phyloP scores from a whole-genome alignment of 148 eudicot species.

The Vaccinium vitisidaea region DNA sequence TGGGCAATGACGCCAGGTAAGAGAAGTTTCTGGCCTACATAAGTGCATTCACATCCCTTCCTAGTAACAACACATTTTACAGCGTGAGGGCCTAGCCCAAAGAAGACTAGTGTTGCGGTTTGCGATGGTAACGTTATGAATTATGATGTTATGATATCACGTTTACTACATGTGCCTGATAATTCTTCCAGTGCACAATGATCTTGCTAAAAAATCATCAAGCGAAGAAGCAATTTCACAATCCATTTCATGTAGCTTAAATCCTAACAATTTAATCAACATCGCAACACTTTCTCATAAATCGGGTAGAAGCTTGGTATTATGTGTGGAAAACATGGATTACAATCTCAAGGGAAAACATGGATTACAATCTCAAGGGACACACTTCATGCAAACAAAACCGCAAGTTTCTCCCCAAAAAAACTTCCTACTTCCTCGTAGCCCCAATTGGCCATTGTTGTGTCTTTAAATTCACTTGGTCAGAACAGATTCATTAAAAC shows the following conservation, averaged over 20 bases:
- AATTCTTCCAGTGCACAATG: not conserved
- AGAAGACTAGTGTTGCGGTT: not conserved
- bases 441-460: not conserved
- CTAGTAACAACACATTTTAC: not conserved
- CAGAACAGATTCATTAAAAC: not conserved
- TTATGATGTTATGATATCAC: not conserved
- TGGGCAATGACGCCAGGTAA: not conserved
- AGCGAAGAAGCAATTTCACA: not conserved
- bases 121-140: not conserved
- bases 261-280: not conserved
- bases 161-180: not conserved
- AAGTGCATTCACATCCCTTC: not conserved
- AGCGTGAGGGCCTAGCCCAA: not conserved
- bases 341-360: not conserved
- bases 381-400: not conserved
- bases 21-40: not conserved
- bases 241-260: not conserved
- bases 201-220: not conserved
- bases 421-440: not conserved
- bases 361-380: not conserved
- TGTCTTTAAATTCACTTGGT: not conserved
- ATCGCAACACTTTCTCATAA: not conserved
- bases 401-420: not conserved
- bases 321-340: not conserved
- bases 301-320: not conserved